Percentiles rank a stretch among this genome's conserved stretches.
phyloP scores from a whole-genome alignment of 1,284 basidiomycete species.

The Tranzscheliella williamsii region DNA sequence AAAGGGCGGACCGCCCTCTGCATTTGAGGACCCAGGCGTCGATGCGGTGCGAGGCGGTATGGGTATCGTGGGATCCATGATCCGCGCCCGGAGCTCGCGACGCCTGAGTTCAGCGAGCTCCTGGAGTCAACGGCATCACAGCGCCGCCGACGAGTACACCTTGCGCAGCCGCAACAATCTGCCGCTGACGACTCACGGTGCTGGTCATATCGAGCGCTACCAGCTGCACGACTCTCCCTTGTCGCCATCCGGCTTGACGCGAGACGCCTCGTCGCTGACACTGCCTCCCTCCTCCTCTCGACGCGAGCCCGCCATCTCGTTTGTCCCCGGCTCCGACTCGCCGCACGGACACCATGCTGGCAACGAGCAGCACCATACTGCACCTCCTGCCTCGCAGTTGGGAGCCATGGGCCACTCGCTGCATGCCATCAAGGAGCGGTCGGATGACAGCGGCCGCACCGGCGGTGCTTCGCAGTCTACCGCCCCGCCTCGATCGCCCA shows the following conservation, averaged over 20 bases:
- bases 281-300: slow-evolving; percentile 9
- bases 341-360: slow-evolving; percentile 45
- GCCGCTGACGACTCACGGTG: slow-evolving; percentile 28
- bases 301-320: slow-evolving; percentile 31
- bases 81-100: slow-evolving; percentile 55
- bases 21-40: slow-evolving; percentile 57
- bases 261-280: slow-evolving; percentile 1
- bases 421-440: slow-evolving; percentile 23
- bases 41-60: slow-evolving; percentile 58
- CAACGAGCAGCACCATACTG: not conserved
- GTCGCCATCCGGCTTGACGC: slow-evolving; percentile 12
- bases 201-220: slow-evolving; percentile 40
- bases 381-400: slow-evolving; percentile 6
- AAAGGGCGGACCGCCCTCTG: slow-evolving; percentile 26
- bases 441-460: slow-evolving; percentile 19
- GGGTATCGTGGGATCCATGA: slow-evolving; percentile 57
- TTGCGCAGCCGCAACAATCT: slow-evolving; percentile 24
- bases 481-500: slow-evolving; percentile 2
- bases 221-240: slow-evolving; percentile 55
- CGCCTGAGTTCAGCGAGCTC: slow-evolving; percentile 33
- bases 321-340: slow-evolving; percentile 25
- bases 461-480: slow-evolving; percentile 1
- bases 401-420: slow-evolving; percentile 6
- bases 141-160: slow-evolving; percentile 43
- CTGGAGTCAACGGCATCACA: slow-evolving; percentile 37